Evolutionary conservation across 2,329 filamentous ascomycete genomes (phyloP), one percentile per base, ranked within the genome.

Genomic region (Exophiala dermatitidis): DNA sequence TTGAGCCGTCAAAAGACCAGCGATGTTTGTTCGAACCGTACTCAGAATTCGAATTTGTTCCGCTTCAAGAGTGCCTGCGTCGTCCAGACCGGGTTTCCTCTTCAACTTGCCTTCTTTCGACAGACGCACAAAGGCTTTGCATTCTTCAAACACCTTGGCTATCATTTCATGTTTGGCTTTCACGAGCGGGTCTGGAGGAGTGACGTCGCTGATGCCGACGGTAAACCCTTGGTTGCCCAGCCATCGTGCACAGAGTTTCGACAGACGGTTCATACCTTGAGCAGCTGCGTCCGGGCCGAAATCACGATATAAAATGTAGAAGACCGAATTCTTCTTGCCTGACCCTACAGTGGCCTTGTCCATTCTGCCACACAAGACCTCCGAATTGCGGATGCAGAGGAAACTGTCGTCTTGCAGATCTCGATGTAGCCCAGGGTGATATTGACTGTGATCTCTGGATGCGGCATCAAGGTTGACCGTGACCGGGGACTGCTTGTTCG

Each of bases 271-370:
- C 93, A 98, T 98, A 50, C 88, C 89, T 52, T 83, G 81, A 0
- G 91, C 90, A 5, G 93, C 90, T 52, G 88, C 84, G 50, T 95
- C 86, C 1, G 90, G 88, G 0, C 93, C 93, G 64, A 87, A 98
- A 73, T 98, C 93, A 75, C 93, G 82, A 63, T 97, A 81, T 66
- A 98, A 91, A 52, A 97, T 86, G 66, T 96, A 98, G 67, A 97
- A 98, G 19, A 98, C 84, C 0, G 90, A 96, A 68, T 95, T 91
- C 67, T 98, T 98, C 75, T 97, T 97, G 63, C 93, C 93, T 4
- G 88, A 84, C 62, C 93, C 93, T n/a, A 98, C 88, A 0, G 90
- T 97, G 1, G 88, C 87, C 72, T 98, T 98, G 74, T 98, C 93
- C 90, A 97, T 96, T 55, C 85, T 81, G 57, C 93, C 93, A 66